phyloP scores from a whole-genome alignment of 1,139 yeast genomes.

The Pneumocystis murina region DNA sequence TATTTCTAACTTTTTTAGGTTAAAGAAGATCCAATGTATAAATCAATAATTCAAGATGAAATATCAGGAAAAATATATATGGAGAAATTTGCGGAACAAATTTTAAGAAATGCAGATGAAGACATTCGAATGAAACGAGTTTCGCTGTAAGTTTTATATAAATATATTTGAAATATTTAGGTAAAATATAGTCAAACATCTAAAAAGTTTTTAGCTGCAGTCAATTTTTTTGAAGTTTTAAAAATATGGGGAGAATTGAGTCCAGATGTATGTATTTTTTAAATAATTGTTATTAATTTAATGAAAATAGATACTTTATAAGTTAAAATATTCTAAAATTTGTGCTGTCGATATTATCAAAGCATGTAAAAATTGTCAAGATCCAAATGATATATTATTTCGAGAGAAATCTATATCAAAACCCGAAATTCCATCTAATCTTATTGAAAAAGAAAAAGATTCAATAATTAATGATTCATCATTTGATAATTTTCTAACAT shows the following conservation, averaged over 20 bases:
- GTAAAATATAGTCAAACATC: constrained; percentile 27
- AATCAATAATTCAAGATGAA: constrained; percentile 40
- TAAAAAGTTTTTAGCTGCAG: constrained; percentile 34
- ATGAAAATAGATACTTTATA: constrained; percentile 21
- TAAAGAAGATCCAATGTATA: constrained; percentile 22
- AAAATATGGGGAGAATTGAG: constrained; percentile 25
- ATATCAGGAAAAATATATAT: constrained; percentile 44
- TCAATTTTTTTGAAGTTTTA: constrained; percentile 34
- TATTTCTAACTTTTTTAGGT: constrained; percentile 10
- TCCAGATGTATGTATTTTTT: constrained; percentile 18
- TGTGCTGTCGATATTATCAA: constrained; percentile 43
- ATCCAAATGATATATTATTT: constrained; percentile 33
- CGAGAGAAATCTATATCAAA: constrained; percentile 9
- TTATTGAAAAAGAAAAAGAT: neutral
- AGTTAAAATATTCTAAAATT: constrained; percentile 41
- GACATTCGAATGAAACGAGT: constrained; percentile 28
- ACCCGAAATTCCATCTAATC: neutral
- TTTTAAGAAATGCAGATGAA: constrained; percentile 41
- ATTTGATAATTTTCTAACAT: neutral
- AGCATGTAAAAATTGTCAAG: constrained; percentile 32
- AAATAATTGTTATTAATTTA: constrained; percentile 15
- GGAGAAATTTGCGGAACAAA: constrained; percentile 43
- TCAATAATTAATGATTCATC: neutral
- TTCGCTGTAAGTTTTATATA: neutral
- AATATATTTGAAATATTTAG: neutral